Evolutionary conservation across 1,139 yeast genomes (phyloP).

Genomic region (Geotrichum restrictum): DNA sequence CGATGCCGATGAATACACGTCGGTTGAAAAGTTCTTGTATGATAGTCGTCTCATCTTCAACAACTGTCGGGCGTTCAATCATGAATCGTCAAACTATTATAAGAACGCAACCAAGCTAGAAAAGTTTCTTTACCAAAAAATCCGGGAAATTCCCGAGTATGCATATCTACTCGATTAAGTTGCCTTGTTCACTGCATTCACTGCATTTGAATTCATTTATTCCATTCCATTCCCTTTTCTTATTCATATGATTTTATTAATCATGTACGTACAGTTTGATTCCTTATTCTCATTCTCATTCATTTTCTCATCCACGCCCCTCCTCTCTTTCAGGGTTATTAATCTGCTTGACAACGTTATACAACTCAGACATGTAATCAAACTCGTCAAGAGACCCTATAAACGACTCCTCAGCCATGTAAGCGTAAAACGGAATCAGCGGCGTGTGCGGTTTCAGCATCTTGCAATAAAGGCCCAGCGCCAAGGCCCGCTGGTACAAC

Average conservation of each 20-base stretch:
- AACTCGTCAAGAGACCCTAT: background rate
- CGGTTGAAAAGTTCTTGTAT: slow-evolving; percentile 85
- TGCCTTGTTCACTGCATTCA: too few relatives aligned
- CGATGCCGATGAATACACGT: slow-evolving; percentile 85
- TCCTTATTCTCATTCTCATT: too few relatives aligned
- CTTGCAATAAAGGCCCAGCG: slow-evolving; percentile 12
- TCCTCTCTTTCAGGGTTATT: too few relatives aligned
- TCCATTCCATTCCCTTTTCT: too few relatives aligned
- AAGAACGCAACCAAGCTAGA: slow-evolving; percentile 90
- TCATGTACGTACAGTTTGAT: too few relatives aligned
- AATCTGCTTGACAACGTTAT: background rate
- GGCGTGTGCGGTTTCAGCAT: slow-evolving; percentile 12
- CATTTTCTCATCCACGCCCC: too few relatives aligned
- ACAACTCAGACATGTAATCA: slow-evolving; percentile 2
- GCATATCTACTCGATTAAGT: slow-evolving; percentile 46
- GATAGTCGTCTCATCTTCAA: slow-evolving; percentile 83
- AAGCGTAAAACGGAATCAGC: slow-evolving; percentile 5
- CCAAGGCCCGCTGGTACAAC: slow-evolving; percentile 16
- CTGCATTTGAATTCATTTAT: too few relatives aligned
- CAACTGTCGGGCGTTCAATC: slow-evolving; percentile 85
- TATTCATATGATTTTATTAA: too few relatives aligned
- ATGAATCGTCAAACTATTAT: slow-evolving; percentile 84
- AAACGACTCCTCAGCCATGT: slow-evolving; percentile 2
- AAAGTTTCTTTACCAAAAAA: slow-evolving; percentile 74
- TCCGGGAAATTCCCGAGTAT: slow-evolving; percentile 79